Conservation (phyloP, 2,329 filamentous ascomycete species). For the Helotiales sp. region DNA sequence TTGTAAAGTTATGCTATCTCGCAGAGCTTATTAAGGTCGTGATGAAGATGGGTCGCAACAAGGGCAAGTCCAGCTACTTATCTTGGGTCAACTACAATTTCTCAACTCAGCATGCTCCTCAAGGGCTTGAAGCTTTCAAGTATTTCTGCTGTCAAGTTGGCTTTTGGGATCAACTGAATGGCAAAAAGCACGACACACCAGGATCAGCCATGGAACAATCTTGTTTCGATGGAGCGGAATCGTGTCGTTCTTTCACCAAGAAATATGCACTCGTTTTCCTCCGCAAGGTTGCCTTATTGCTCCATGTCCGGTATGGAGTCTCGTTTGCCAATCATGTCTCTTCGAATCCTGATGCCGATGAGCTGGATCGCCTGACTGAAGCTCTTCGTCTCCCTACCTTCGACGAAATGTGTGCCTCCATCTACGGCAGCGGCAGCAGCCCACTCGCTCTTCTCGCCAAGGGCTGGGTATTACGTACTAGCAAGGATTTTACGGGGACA, state of each 20-base stretch:
- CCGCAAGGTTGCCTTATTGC: constrained; percentile 78
- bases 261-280: constrained; percentile 90
- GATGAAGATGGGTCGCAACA: constrained; percentile 56
- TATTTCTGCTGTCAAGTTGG: constrained; percentile 28
- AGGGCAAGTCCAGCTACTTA: constrained; percentile 52
- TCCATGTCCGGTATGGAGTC: constrained; percentile 86
- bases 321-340: constrained; percentile 76
- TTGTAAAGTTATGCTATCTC: constrained; percentile 84
- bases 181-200: constrained; percentile 28
- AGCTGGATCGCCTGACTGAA: constrained; percentile 79
- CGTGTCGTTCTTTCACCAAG: constrained; percentile 62
- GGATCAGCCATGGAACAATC: constrained; percentile 55
- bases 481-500: not conserved
- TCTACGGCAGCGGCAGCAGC: constrained; percentile 26
- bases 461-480: constrained; percentile 65
- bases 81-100: constrained; percentile 23
- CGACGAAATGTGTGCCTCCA: constrained; percentile 65
- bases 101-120: not conserved
- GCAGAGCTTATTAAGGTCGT: constrained; percentile 87
- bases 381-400: constrained; percentile 75
- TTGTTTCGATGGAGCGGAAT: constrained; percentile 52
- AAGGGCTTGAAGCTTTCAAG: constrained; percentile 22
- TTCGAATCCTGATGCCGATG: constrained; percentile 64
- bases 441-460: constrained; percentile 46
- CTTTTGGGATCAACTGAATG: constrained; percentile 11